Conservation (phyloP, 768 basidiomycete genomes). For the Russula sp. region DNA sequence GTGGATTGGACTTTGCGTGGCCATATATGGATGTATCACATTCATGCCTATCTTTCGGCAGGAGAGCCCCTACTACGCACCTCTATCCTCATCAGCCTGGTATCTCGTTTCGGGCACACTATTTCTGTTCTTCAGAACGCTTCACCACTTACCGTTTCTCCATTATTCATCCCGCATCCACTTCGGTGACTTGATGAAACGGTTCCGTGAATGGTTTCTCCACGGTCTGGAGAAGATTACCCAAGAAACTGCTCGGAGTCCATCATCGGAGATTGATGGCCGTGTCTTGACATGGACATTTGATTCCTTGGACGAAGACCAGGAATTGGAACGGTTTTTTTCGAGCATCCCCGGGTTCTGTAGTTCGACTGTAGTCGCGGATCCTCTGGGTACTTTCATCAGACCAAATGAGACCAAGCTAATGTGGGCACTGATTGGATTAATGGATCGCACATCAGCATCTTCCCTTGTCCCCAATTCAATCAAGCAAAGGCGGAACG, state of each 20-base stretch:
- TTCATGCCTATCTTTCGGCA: neutral
- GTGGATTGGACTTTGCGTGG: no score
- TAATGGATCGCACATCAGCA: neutral
- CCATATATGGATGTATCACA: neutral
- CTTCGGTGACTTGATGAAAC: neutral
- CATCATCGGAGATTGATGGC: neutral
- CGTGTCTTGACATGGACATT: neutral
- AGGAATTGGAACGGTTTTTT: constrained; percentile 5
- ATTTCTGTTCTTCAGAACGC: neutral
- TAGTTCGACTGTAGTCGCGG: neutral
- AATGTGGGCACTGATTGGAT: neutral
- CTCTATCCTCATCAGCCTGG: neutral
- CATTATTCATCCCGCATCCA: neutral
- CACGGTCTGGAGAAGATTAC: neutral
- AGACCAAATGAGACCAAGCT: neutral
- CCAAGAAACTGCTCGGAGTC: neutral
- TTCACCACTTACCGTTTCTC: neutral
- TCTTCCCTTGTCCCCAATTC: neutral
- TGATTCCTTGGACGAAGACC: neutral
- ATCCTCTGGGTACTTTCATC: neutral
- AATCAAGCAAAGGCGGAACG: neutral
- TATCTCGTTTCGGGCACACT: neutral
- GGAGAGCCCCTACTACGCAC: neutral
- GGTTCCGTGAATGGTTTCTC: neutral
- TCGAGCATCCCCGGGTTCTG: neutral